phyloP scores from a whole-genome alignment of 2,329 filamentous ascomycete species.

The Diaporthe australafricana region DNA sequence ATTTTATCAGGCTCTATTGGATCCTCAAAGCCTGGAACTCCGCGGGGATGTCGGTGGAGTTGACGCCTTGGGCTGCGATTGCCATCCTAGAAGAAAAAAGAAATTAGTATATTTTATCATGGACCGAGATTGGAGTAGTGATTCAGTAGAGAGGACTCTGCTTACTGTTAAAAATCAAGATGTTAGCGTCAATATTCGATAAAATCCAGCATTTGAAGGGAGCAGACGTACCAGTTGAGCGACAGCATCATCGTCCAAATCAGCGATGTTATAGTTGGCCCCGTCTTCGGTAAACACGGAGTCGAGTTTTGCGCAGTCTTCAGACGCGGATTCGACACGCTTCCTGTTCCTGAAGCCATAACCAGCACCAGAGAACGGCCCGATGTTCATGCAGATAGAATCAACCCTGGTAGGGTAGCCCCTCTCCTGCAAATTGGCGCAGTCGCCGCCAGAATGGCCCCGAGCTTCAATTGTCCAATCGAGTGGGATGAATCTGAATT shows the following conservation, averaged over 20 bases:
- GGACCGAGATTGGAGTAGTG: background rate
- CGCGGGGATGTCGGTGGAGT: background rate
- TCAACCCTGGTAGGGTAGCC: slow-evolving; percentile 7
- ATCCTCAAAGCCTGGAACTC: slow-evolving; percentile 3
- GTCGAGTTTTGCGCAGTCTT: background rate
- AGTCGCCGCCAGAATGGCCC: slow-evolving; percentile 5
- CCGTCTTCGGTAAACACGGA: background rate
- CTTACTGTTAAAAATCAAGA: background rate
- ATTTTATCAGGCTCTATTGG: background rate
- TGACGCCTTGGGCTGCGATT: background rate
- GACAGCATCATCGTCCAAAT: slow-evolving; percentile 8
- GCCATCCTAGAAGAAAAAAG: background rate
- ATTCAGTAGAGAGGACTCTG: background rate
- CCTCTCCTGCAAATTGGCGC: background rate
- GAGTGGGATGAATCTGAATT: slow-evolving; percentile 7
- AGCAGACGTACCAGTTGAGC: background rate
- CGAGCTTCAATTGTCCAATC: background rate
- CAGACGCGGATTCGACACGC: background rate
- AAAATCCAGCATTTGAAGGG: background rate
- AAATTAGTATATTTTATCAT: background rate
- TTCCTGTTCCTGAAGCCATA: background rate
- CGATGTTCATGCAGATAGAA: background rate
- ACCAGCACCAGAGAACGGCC: slow-evolving; percentile 11
- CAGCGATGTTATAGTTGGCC: background rate
- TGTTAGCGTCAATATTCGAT: background rate